phyloP scores from a whole-genome alignment of 2,329 filamentous ascomycete genomes.

The Cephalotrichum gorgonifer region DNA sequence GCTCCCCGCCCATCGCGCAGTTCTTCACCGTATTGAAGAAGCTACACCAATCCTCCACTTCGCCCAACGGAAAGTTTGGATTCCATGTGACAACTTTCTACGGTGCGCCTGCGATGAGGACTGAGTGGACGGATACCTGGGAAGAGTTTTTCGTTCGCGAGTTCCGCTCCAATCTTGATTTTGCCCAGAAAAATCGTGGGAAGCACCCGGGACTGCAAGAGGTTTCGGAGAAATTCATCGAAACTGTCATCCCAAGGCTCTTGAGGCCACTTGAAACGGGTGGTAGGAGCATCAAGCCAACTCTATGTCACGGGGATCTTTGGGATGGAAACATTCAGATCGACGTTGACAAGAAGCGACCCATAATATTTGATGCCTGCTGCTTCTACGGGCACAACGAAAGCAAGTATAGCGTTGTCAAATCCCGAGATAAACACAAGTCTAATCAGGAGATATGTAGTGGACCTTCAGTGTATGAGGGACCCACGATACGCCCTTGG shows the following conservation, averaged over 20 bases:
- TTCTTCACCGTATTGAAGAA: constrained; percentile 12
- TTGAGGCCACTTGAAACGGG: constrained; percentile 26
- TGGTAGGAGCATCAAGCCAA: constrained; percentile 25
- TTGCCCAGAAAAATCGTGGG: constrained; percentile 15
- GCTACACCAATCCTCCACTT: constrained; percentile 1
- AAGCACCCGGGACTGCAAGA: constrained; percentile 15
- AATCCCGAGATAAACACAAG: neutral
- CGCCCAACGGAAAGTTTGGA: constrained; percentile 22
- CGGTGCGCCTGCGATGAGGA: constrained; percentile 9
- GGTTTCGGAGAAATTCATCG: constrained; percentile 17
- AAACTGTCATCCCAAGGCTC: constrained; percentile 30
- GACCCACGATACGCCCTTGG: constrained; percentile 1
- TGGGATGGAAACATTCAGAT: constrained; percentile 23
- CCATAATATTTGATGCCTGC: constrained; percentile 24
- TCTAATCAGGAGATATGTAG: too few relatives aligned
- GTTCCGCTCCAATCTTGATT: constrained; percentile 14
- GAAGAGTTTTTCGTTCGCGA: constrained; percentile 11
- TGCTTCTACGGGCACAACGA: constrained; percentile 28
- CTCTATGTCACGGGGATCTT: constrained; percentile 28
- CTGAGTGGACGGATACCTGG: constrained; percentile 9
- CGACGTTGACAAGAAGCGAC: constrained; percentile 13
- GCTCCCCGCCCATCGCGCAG: neutral
- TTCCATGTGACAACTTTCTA: constrained; percentile 22
- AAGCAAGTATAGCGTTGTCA: constrained; percentile 11
- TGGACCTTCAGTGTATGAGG: constrained; percentile 6